These are phyloP conservation scores for Tolypocladium amazonense DNA, from an alignment of 2,329 filamentous ascomycete species.

Conservation along the genomic window DNA sequence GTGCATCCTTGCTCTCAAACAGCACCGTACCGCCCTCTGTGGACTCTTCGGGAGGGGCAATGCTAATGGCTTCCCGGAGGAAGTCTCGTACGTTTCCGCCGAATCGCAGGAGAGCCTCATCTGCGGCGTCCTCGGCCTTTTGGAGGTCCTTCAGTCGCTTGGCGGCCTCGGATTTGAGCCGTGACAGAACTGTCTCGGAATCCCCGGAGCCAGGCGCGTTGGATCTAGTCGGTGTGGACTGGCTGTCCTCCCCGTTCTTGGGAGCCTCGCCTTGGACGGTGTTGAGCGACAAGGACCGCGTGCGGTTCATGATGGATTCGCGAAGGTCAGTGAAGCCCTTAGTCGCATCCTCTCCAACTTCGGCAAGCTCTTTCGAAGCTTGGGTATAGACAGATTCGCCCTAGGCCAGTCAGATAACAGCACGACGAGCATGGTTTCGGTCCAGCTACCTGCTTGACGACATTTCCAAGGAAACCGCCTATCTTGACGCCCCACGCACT, in stretches of 20 bases:
- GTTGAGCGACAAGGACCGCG: conserved; percentile 60
- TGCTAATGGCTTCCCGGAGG: conserved; percentile 78
- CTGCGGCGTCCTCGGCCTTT: conserved; percentile 86
- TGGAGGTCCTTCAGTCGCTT: conserved; percentile 84
- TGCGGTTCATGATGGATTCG: conserved; percentile 59
- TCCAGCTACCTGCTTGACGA: conserved; percentile 71
- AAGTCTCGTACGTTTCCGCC: conserved; percentile 85
- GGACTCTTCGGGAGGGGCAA: conserved; percentile 59
- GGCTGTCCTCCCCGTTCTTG: conserved; percentile 22
- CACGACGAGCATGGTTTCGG: too few species aligned
- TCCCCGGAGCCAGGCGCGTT: conserved; percentile 30
- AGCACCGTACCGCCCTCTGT: conserved; percentile 54
- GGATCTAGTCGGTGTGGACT: conserved; percentile 35
- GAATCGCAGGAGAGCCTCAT: conserved; percentile 88
- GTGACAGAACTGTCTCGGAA: conserved; percentile 59
- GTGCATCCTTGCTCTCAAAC: conserved; percentile 88
- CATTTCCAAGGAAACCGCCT: conserved; percentile 79
- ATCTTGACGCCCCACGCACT: conserved; percentile 86
- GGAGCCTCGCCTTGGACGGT: conserved; percentile 21
- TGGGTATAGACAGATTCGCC: conserved; percentile 77
- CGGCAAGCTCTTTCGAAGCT: conserved; percentile 72
- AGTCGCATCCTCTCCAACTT: conserved; percentile 69
- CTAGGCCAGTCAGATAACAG: conserved; percentile 26
- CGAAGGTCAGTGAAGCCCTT: conserved; percentile 67
- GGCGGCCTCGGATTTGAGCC: conserved; percentile 65